phyloP scores from a whole-genome alignment of 2,329 filamentous ascomycete species.

The Coniochaeta pulveracea region DNA sequence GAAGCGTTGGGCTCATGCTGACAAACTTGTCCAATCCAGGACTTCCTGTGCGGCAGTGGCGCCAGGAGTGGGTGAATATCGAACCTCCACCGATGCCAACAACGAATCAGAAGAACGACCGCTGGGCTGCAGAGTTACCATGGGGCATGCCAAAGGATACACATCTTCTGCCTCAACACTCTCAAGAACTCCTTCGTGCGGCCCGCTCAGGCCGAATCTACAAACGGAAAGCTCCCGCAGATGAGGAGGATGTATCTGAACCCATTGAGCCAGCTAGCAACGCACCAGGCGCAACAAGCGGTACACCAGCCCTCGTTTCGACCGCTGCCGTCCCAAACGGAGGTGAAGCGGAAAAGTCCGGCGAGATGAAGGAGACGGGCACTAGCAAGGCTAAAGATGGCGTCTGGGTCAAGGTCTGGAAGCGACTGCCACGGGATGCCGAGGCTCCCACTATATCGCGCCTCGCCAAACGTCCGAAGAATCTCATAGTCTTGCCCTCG shows the following conservation, averaged over 20 bases:
- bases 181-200: slow-evolving; percentile 70
- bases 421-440: slow-evolving; percentile 47
- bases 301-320: not conserved
- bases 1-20: too few relatives aligned
- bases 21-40: too few relatives aligned
- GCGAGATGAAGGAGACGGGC: slow-evolving; percentile 2
- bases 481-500: slow-evolving; percentile 44
- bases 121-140: slow-evolving; percentile 66
- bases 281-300: too few relatives aligned
- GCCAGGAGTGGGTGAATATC: slow-evolving; percentile 57
- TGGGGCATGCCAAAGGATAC: slow-evolving; percentile 78
- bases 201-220: slow-evolving; percentile 68
- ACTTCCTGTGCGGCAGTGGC: slow-evolving; percentile 85
- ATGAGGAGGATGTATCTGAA: slow-evolving; percentile 46
- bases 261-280: too few relatives aligned
- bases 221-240: slow-evolving; percentile 54
- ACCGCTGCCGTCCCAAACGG: too few relatives aligned
- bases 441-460: slow-evolving; percentile 41
- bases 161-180: slow-evolving; percentile 64
- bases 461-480: slow-evolving; percentile 51
- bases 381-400: slow-evolving; percentile 23
- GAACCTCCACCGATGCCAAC: slow-evolving; percentile 56
- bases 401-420: slow-evolving; percentile 49
- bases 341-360: not conserved
- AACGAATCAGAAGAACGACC: slow-evolving; percentile 48